These are phyloP conservation scores for Chloranthus sessilifolius DNA, from an alignment of 164 flowering plant species.

Conservation along the genomic window DNA sequence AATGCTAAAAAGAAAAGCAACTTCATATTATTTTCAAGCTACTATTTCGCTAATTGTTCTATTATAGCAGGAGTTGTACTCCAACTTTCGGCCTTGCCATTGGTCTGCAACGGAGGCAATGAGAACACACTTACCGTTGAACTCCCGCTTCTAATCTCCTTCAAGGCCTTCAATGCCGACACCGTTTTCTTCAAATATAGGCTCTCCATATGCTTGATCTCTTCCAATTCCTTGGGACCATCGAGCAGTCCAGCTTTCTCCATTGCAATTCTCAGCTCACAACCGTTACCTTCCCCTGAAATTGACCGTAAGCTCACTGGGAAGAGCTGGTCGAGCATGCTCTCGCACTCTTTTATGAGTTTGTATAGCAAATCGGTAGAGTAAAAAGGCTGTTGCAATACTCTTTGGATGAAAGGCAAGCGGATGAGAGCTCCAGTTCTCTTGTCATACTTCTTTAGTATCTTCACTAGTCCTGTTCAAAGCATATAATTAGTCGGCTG, in stretches of 20 bases:
- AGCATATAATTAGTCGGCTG: not conserved
- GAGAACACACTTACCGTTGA: slow-evolving; percentile 53
- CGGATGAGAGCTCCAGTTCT: slow-evolving; percentile 74
- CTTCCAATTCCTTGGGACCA: slow-evolving; percentile 36
- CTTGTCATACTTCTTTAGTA: slow-evolving; percentile 86
- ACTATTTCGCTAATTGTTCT: slow-evolving; percentile 40
- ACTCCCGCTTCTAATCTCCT: slow-evolving; percentile 52
- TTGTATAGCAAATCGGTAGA: slow-evolving; percentile 73
- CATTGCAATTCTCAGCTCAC: not conserved
- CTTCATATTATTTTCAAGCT: not conserved
- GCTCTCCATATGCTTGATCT: slow-evolving; percentile 46
- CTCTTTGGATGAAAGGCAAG: slow-evolving; percentile 66
- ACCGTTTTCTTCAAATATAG: slow-evolving; percentile 38
- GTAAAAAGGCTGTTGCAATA: slow-evolving; percentile 72
- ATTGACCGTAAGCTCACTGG: slow-evolving; percentile 25
- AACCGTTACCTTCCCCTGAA: slow-evolving; percentile 5
- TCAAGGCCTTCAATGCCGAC: slow-evolving; percentile 46
- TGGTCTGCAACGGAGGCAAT: slow-evolving; percentile 40
- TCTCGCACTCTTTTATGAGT: slow-evolving; percentile 73
- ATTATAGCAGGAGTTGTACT: slow-evolving; percentile 25
- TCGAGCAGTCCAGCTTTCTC: slow-evolving; percentile 10
- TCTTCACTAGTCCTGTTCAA: slow-evolving; percentile 61
- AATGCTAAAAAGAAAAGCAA: not conserved
- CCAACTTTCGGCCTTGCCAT: slow-evolving; percentile 26
- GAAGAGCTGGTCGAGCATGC: slow-evolving; percentile 71